Evolutionary conservation across 2,329 filamentous ascomycete genomes (phyloP).

Genomic region (Apiospora aurea): DNA sequence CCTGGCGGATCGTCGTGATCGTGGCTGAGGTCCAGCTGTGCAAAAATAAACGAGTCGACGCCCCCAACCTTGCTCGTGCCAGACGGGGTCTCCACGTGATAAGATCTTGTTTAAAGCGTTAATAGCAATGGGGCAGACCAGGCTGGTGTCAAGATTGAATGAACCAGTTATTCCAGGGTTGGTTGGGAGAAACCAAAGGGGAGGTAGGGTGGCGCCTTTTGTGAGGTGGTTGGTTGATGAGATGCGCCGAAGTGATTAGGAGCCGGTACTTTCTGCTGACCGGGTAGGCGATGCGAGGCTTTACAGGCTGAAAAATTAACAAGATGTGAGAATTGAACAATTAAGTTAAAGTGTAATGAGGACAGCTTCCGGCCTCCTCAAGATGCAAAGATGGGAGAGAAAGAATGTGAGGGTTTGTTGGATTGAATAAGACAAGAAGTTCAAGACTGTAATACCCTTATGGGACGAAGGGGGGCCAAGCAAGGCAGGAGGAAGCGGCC

Average conservation of each 20-base stretch:
- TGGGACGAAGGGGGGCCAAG: not conserved
- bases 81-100: slow-evolving; percentile 9
- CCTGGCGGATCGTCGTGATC: slow-evolving; percentile 8
- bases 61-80: slow-evolving; percentile 10
- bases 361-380: slow-evolving; percentile 2
- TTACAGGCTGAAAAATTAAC: not conserved
- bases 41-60: slow-evolving; percentile 12
- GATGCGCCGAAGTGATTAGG: slow-evolving; percentile 7
- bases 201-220: not conserved
- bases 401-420: slow-evolving; percentile 21
- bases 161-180: not conserved
- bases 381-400: slow-evolving; percentile 14
- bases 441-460: slow-evolving; percentile 11
- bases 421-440: slow-evolving; percentile 10
- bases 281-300: not conserved
- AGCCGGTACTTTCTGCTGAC: not conserved
- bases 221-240: slow-evolving; percentile 4
- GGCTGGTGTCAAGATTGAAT: not conserved
- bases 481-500: not conserved
- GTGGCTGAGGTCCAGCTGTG: slow-evolving; percentile 10
- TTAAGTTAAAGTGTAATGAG: slow-evolving; percentile 4
- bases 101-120: not conserved
- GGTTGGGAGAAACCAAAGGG: not conserved
- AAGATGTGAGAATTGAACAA: not conserved
- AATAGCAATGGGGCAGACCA: not conserved